phyloP scores from a whole-genome alignment of 2,329 filamentous ascomycete species.

The Boeremia lycopersici region DNA sequence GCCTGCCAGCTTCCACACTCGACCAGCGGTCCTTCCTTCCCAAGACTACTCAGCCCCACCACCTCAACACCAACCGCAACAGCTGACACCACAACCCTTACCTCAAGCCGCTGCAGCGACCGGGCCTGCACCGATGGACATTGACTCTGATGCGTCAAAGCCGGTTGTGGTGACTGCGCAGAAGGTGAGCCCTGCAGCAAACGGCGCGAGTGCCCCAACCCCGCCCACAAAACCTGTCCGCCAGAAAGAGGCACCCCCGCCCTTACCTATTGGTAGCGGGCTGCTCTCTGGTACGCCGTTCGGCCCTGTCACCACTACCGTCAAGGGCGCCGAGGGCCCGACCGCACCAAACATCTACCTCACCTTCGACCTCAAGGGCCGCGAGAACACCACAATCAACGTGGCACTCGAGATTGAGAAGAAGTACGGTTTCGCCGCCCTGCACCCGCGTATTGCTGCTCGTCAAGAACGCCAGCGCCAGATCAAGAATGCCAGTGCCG shows the following conservation, averaged over 20 bases:
- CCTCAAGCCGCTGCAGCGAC: slow-evolving; percentile 24
- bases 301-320: slow-evolving; percentile 57
- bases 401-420: slow-evolving; percentile 94
- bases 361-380: slow-evolving; percentile 78
- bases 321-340: slow-evolving; percentile 49
- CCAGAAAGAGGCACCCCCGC: slow-evolving; percentile 62
- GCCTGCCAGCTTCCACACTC: slow-evolving; percentile 41
- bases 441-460: slow-evolving; percentile 89
- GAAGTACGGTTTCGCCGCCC: slow-evolving; percentile 89
- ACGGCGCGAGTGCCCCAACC: slow-evolving; percentile 52
- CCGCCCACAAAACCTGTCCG: slow-evolving; percentile 62
- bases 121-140: slow-evolving; percentile 44
- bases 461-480: slow-evolving; percentile 85
- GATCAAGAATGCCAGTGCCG: slow-evolving; percentile 86
- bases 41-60: slow-evolving; percentile 33
- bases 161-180: slow-evolving; percentile 32
- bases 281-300: slow-evolving; percentile 67
- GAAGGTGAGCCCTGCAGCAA: slow-evolving; percentile 41
- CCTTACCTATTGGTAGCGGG: slow-evolving; percentile 67
- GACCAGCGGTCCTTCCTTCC: slow-evolving; percentile 36
- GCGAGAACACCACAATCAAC: slow-evolving; percentile 90
- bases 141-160: slow-evolving; percentile 42
- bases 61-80: slow-evolving; percentile 24
- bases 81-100: slow-evolving; percentile 16
- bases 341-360: slow-evolving; percentile 76